Evolutionary conservation across 306 rosid species (phyloP), one percentile per base, ranked within the genome.

Genomic region (Vicia villosa): DNA sequence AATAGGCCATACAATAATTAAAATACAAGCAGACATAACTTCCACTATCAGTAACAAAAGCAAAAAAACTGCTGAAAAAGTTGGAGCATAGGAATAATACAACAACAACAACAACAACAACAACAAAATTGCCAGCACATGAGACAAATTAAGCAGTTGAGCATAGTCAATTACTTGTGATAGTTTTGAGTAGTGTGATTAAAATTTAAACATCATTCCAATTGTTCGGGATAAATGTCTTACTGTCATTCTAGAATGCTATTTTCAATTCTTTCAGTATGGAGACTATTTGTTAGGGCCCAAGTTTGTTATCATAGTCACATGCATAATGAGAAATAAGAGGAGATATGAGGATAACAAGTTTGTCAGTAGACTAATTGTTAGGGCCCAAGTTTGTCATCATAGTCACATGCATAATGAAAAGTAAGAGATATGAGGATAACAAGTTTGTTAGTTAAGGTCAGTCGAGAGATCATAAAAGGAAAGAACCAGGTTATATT

Each of bases 1-100:
- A 54, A 65, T 19, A 58, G 70, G 19, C 43, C 59, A 24, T 1
- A 63, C 42, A 57, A 1, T 15, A 38, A 76, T 77, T 30, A 72
- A 51, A 58, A 56, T 42, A 60, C 20, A 46, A 1, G 24, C 24
- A 24, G 24, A 56, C 56, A 63, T 61, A 63, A 41, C 70, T 10
- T 41, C 22, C 3, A 63, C 22, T 45, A 62, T 34, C 51, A 61
- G 56, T 52, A 72, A 36, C 30, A 22, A 67, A 62, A 68, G 51
- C 21, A 55, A 66, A 76, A 66, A 5, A 19, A 45, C 57, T 6
- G 69, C 60, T 45, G 19, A 71, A 36, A 63, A 43, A 16, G 15
- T 34, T 20, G 16, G 24, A 21, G 21, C 40, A 45, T 13, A 69
- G 30, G 14, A 68, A 10, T 22, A 68, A 36, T 41, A 74, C 30